Evolutionary conservation across 208 protist genomes (phyloP).

Genomic region (Crithidia sp.): DNA sequence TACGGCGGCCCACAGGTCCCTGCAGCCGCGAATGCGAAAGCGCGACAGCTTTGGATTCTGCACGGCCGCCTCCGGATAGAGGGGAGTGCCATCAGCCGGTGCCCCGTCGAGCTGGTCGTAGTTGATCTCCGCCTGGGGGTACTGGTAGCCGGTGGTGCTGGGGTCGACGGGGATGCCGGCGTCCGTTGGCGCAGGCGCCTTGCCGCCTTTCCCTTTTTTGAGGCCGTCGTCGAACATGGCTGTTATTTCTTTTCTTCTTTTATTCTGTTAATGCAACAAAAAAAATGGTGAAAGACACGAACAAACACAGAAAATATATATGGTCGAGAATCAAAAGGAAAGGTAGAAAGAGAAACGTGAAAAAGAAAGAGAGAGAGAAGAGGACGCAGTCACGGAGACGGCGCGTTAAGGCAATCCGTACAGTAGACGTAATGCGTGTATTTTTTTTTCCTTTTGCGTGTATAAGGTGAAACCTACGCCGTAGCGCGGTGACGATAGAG

Average conservation of each 20-base stretch:
- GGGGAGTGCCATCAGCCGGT: slow-evolving; percentile 56
- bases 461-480: too few species aligned
- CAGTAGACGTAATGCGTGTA: neutral
- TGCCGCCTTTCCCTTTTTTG: slow-evolving; percentile 7
- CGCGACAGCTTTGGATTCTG: slow-evolving; percentile 55
- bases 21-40: slow-evolving; percentile 66
- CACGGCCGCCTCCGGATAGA: slow-evolving; percentile 55
- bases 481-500: too few species aligned
- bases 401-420: too few species aligned
- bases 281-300: too few species aligned
- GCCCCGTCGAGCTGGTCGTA: slow-evolving; percentile 31
- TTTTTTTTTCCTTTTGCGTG: neutral
- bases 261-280: neutral
- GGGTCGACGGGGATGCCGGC: slow-evolving; percentile 14
- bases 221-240: neutral
- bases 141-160: slow-evolving; percentile 6
- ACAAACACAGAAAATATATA: too few species aligned
- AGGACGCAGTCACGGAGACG: neutral
- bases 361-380: neutral
- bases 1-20: slow-evolving; percentile 80
- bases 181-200: slow-evolving; percentile 6
- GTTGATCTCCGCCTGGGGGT: slow-evolving; percentile 50
- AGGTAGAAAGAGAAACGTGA: neutral
- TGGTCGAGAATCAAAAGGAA: too few species aligned
- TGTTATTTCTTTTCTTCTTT: slow-evolving; percentile 1